A percentile compares a stretch with the other conserved stretches of the same genome.
phyloP scores from a whole-genome alignment of 23 red algal species.

The Gracilaria domingensis region DNA sequence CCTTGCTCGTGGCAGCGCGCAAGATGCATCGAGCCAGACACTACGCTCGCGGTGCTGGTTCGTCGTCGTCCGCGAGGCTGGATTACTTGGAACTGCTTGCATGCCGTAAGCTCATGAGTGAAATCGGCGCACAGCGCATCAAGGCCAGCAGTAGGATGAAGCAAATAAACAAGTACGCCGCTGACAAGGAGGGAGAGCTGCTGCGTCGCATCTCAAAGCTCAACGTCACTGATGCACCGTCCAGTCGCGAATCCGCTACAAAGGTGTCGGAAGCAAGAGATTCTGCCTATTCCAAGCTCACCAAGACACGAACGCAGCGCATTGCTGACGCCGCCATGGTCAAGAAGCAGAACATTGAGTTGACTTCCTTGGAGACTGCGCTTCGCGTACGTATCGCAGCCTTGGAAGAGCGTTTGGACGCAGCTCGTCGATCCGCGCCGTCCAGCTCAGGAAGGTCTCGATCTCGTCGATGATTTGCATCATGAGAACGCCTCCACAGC shows the following conservation, averaged over 20 bases:
- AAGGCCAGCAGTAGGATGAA: constrained; percentile 18
- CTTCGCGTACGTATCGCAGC: constrained; percentile 7
- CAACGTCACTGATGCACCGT: constrained; percentile 13
- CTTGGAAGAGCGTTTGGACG: constrained; percentile 20
- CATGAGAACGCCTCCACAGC: too few relatives aligned
- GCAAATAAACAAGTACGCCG: constrained; percentile 42
- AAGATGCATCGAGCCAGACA: constrained; percentile 34
- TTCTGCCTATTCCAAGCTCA: constrained; percentile 10
- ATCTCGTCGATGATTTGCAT: constrained; percentile 1
- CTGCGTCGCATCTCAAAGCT: constrained; percentile 16
- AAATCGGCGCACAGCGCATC: constrained; percentile 41
- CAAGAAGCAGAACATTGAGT: constrained; percentile 32
- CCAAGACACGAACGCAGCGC: constrained; percentile 37
- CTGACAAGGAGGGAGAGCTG: constrained; percentile 42
- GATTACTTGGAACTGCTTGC: constrained; percentile 46
- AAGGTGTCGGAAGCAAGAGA: constrained; percentile 23
- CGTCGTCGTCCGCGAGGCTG: not conserved
- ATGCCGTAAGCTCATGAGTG: constrained; percentile 60
- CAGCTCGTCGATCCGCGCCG: constrained; percentile 8
- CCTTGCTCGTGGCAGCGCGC: constrained; percentile 30
- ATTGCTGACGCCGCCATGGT: constrained; percentile 28
- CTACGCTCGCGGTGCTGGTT: not conserved
- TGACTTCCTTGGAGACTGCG: constrained; percentile 15
- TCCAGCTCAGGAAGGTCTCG: not conserved
- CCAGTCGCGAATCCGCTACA: constrained; percentile 1